Conservation (phyloP, 1,139 yeast genomes). For the Lizanozyma gosingica region DNA sequence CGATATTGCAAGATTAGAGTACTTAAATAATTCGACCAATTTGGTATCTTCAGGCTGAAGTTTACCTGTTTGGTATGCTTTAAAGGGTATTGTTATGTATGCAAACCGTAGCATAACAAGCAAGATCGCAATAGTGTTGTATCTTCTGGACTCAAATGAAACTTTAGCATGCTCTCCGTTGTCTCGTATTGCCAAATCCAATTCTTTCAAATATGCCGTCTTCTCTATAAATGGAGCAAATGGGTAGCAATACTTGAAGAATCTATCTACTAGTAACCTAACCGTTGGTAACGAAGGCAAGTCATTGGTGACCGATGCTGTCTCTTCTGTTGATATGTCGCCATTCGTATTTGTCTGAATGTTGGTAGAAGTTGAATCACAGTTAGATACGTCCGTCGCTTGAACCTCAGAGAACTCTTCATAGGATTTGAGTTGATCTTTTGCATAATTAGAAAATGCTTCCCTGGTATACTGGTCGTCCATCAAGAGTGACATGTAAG, state of each 20-base stretch:
- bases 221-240: neutral
- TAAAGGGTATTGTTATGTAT: neutral
- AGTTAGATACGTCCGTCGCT: neutral
- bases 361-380: neutral
- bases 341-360: neutral
- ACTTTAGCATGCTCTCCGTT: neutral
- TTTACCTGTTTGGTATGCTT: neutral
- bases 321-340: neutral
- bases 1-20: neutral
- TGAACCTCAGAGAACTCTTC: neutral
- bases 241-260: neutral
- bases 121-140: neutral
- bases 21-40: neutral
- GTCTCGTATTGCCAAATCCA: neutral
- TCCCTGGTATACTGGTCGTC: conserved; percentile 5
- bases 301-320: neutral
- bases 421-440: neutral
- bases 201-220: neutral
- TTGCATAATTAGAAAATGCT: conserved; percentile 4
- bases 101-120: neutral
- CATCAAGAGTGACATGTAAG: conserved; percentile 4
- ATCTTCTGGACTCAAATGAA: neutral
- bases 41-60: neutral
- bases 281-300: neutral
- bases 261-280: neutral